Evolutionary conservation across 345 rosid species (phyloP), one percentile per base, ranked within the genome.

Genomic region (Laguncularia racemosa): DNA sequence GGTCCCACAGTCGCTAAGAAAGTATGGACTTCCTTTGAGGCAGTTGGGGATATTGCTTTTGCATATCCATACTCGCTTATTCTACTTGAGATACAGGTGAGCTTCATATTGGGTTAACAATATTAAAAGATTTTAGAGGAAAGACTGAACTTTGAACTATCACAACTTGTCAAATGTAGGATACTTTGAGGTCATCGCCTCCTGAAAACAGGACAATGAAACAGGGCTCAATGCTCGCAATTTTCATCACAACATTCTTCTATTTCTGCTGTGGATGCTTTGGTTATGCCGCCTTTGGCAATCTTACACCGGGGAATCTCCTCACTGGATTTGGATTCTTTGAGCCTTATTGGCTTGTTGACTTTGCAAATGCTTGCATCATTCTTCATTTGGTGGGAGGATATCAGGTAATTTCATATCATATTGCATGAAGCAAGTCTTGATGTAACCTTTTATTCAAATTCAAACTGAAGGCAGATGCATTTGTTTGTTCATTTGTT

Each of bases 281-380:
- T 44, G 85, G 85, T 14, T 80, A 80, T 65, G 85, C 83, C 14
- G 86, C 86, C 5, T 78, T 81, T 13, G 86, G 86, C 33, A 67
- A 81, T 0, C 47, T 40, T 12, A 76, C 82, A 0, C 83, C 83
- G 0, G 83, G 86, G 53, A 81, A 81, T 58, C 67, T 81, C 38
- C 54, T 81, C 48, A 81, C 83, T 2, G 83, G 83, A 1, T 75
- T 81, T n/a, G 82, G 82, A 26, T 78, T 76, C 65, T 73, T 66
- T 4, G 81, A 78, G 53, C 79, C 83, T 0, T 78, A 65, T 20
- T 81, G 86, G 86, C 79, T 81, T 14, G 48, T 81, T 7, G 79
- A 78, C 59, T 61, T 81, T 2, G 86, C 86, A 0, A 78, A 81
- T 18, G 76, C 67, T 4, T 73, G 76, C 65, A 60, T 81, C 16